Conservation (phyloP, 495 filamentous ascomycete genomes). For the Tuber aestivum region DNA sequence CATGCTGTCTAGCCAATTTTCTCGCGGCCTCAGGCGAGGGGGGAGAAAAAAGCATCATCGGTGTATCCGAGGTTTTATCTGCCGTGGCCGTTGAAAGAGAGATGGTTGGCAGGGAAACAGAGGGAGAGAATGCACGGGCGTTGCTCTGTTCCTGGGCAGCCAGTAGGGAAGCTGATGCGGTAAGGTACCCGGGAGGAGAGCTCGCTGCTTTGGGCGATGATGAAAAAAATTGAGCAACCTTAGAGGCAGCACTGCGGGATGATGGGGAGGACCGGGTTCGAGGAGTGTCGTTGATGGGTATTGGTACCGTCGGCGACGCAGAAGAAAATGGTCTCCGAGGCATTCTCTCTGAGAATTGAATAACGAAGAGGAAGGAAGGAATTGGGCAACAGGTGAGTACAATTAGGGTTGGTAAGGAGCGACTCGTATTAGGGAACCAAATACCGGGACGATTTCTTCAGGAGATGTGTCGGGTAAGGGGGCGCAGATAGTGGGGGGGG, state of each 20-base stretch:
- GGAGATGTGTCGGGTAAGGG: slow-evolving; percentile 7
- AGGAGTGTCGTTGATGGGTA: slow-evolving; percentile 45
- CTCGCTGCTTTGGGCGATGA: slow-evolving; percentile 65
- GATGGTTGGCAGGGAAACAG: slow-evolving; percentile 81
- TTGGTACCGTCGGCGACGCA: slow-evolving; percentile 39
- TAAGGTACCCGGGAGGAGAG: slow-evolving; percentile 48
- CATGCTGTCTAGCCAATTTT: slow-evolving; percentile 67
- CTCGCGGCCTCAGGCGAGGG: slow-evolving; percentile 79
- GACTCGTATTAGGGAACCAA: background rate
- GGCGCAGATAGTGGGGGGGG: background rate
- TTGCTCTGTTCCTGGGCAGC: slow-evolving; percentile 54
- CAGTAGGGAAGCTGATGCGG: slow-evolving; percentile 55
- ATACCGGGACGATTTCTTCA: background rate
- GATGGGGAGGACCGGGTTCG: slow-evolving; percentile 48
- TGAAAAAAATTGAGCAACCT: slow-evolving; percentile 58
- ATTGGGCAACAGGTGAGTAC: background rate
- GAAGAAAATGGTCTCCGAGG: slow-evolving; percentile 38
- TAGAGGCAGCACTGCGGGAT: slow-evolving; percentile 50
- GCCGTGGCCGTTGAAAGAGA: slow-evolving; percentile 82
- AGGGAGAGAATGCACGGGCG: slow-evolving; percentile 56
- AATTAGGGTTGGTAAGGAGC: background rate
- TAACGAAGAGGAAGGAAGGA: slow-evolving; percentile 14
- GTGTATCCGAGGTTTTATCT: slow-evolving; percentile 52
- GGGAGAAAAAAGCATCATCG: slow-evolving; percentile 68
- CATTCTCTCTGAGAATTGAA: slow-evolving; percentile 33